phyloP scores from a whole-genome alignment of 2,329 filamentous ascomycete genomes.

The Trichoderma endophyticum region DNA sequence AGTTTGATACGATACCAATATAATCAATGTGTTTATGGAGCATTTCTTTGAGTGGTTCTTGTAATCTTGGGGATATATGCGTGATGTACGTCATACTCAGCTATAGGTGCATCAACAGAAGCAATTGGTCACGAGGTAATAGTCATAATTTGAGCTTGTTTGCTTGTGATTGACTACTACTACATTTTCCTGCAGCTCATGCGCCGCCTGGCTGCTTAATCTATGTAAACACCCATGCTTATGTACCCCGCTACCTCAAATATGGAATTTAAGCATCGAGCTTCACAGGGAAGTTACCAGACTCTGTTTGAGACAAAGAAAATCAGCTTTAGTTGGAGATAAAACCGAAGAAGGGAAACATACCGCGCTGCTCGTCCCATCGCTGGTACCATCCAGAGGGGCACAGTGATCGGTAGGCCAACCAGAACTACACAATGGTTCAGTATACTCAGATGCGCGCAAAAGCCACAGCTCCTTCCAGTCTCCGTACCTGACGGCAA shows the following conservation, averaged over 20 bases:
- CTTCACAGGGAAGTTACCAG: slow-evolving; percentile 65
- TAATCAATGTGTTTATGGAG: background rate
- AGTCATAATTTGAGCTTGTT: slow-evolving; percentile 22
- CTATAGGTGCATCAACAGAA: background rate
- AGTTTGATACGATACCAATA: slow-evolving; percentile 7
- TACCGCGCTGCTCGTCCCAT: slow-evolving; percentile 98
- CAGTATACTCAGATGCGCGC: background rate
- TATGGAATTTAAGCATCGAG: slow-evolving; percentile 53
- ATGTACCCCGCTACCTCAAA: slow-evolving; percentile 22
- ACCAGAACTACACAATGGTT: slow-evolving; percentile 70
- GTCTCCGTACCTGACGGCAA: slow-evolving; percentile 79
- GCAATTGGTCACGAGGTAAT: background rate
- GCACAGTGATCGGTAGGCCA: slow-evolving; percentile 96
- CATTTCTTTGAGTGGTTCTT: background rate
- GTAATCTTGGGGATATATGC: background rate
- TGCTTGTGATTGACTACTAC: slow-evolving; percentile 30
- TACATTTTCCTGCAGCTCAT: slow-evolving; percentile 36
- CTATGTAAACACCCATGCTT: slow-evolving; percentile 28
- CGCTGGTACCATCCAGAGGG: slow-evolving; percentile 88
- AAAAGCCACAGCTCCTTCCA: background rate
- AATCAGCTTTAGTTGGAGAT: slow-evolving; percentile 19
- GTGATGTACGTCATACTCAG: slow-evolving; percentile 13
- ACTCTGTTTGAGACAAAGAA: slow-evolving; percentile 43
- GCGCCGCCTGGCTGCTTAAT: slow-evolving; percentile 35
- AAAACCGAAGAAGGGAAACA: slow-evolving; percentile 34